Evolutionary conservation across 2,329 filamentous ascomycete species (phyloP), one percentile per base, ranked within the genome.

Genomic region (Trichophyton mentagrophytes): DNA sequence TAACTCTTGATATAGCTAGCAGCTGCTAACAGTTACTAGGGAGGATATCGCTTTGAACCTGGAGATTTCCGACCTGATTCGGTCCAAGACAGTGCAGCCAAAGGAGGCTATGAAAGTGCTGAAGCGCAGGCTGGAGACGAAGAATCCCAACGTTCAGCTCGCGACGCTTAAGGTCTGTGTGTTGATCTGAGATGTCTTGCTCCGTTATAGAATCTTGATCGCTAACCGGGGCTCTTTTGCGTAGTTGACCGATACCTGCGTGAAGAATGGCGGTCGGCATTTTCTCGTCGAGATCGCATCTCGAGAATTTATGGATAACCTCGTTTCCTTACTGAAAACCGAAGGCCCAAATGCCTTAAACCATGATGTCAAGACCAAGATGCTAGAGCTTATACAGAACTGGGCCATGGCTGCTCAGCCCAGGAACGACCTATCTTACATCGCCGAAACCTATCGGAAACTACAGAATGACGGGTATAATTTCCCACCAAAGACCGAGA

Each of bases 71-170:
- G 93, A 99, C 78, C 80, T 95, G 68, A 96, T 99, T 74, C 85
- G 93, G 68, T 97, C 91, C 70, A 97, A 97, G 79, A 95, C 90
- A 17, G 92, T 99, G 58, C 90, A 91, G 73, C 92, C 93, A 60
- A 96, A 92, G 75, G 93, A 99, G 76, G 93, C 93, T 64, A 99
- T 99, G 93, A 89, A 90, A 73, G 92, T 90, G 49, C 79, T 99
- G 69, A 97, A 96, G 78, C 85, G 85, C 72, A 86, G 93, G 73
- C 90, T 99, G 79, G 90, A 89, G 75, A 90, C 96, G 80, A 95
- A 91, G 80, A 99, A 99, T 71, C 93, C 93, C 40, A 99, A 99
- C 73, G 86, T 93, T 40, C 93, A 99, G 78, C 80, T 99, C 40
- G 93, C 91, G 67, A 88, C 93, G n/a, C 78, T 99, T 60, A 95